These are phyloP conservation scores for Aspergillus indologenus DNA, from an alignment of 495 filamentous ascomycete species.

Conservation along the genomic window DNA sequence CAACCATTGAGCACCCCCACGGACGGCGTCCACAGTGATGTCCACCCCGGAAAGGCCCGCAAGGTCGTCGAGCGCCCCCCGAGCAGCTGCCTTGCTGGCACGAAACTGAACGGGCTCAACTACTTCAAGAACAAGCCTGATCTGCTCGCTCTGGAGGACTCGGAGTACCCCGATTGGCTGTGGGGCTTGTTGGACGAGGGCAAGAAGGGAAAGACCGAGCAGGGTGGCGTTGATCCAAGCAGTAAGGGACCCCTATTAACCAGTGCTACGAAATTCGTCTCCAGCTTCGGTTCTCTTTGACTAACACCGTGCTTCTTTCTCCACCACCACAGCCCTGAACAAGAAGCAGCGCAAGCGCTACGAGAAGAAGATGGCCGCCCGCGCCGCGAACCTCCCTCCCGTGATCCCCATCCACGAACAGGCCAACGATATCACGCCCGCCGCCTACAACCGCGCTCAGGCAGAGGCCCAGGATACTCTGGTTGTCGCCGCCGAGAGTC, in stretches of 20 bases:
- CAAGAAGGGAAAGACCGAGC: conserved; percentile 34
- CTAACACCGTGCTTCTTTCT: conserved; percentile 11
- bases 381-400: conserved; percentile 62
- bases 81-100: conserved; percentile 65
- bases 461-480: conserved; percentile 25
- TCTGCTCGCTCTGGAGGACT: conserved; percentile 70
- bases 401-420: conserved; percentile 83
- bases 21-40: conserved; percentile 32
- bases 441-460: conserved; percentile 35
- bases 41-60: conserved; percentile 23
- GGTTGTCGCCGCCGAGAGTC: conserved; percentile 32
- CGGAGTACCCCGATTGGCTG: conserved; percentile 88
- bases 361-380: conserved; percentile 60
- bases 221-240: conserved; percentile 42
- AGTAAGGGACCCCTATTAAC: conserved; percentile 55
- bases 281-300: not conserved
- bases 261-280: not conserved
- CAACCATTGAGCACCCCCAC: conserved; percentile 43
- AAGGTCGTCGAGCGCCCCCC: conserved; percentile 30
- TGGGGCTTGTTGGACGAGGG: conserved; percentile 69
- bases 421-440: conserved; percentile 73
- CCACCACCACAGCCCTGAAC: conserved; percentile 35
- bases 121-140: conserved; percentile 80
- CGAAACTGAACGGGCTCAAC: conserved; percentile 73
- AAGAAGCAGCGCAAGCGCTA: conserved; percentile 61